Conservation (phyloP, 2,329 filamentous ascomycete species). For the Pseudocercospora crystallina region DNA sequence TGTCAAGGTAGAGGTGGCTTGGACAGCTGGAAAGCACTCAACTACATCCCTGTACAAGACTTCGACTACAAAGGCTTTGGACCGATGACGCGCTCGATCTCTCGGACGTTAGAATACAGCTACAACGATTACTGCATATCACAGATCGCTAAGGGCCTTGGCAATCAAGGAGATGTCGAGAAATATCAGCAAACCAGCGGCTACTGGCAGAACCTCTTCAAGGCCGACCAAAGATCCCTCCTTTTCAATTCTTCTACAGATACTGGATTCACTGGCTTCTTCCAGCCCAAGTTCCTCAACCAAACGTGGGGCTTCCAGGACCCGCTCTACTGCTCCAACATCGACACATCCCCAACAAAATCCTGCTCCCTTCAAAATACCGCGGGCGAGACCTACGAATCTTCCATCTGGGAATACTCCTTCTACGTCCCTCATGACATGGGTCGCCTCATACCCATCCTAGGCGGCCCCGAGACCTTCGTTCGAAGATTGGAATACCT, state of each 20-base stretch:
- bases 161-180: constrained; percentile 39
- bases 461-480: constrained; percentile 58
- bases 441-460: constrained; percentile 49
- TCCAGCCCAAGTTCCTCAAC: constrained; percentile 59
- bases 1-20: constrained; percentile 68
- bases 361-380: constrained; percentile 53
- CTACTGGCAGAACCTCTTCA: constrained; percentile 69
- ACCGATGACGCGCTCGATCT: constrained; percentile 54
- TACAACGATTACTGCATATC: constrained; percentile 48
- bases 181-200: constrained; percentile 54
- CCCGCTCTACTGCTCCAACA: constrained; percentile 43
- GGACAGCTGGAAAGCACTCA: constrained; percentile 64
- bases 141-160: constrained; percentile 44
- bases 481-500: constrained; percentile 60
- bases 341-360: constrained; percentile 26
- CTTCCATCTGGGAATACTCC: constrained; percentile 67
- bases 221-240: constrained; percentile 57
- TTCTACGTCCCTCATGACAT: constrained; percentile 68
- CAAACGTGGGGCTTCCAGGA: constrained; percentile 58
- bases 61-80: constrained; percentile 49
- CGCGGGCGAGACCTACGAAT: constrained; percentile 67
- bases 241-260: constrained; percentile 41
- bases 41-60: constrained; percentile 57
- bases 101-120: constrained; percentile 52
- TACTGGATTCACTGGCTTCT: constrained; percentile 64